Evolutionary conservation across 371 early-diverging fungal genomes (phyloP).

Genomic region (Mucor piriformis): DNA sequence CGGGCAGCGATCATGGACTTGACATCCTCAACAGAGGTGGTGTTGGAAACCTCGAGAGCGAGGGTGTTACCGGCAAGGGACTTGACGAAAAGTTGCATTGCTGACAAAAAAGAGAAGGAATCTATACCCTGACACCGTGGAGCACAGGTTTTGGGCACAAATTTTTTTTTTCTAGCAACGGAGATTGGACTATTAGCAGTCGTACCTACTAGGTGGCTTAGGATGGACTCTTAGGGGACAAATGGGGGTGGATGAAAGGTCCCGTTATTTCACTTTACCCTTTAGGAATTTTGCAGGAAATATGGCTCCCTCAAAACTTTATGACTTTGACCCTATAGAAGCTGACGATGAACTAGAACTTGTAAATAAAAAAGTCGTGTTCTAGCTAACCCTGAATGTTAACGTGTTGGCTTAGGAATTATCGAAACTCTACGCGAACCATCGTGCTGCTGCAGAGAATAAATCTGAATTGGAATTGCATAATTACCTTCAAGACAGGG

Average conservation of each 20-base stretch:
- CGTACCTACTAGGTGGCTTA: slow-evolving; percentile 16
- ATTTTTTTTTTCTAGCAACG: slow-evolving; percentile 5
- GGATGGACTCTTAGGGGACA: background rate
- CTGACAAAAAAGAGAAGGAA: slow-evolving; percentile 30
- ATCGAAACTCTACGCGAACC: slow-evolving; percentile 40
- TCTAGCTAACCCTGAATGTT: background rate
- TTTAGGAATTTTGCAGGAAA: slow-evolving; percentile 1
- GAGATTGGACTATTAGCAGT: slow-evolving; percentile 18
- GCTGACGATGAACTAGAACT: slow-evolving; percentile 40
- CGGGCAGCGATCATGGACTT: slow-evolving; percentile 89
- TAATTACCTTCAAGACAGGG: slow-evolving; percentile 61
- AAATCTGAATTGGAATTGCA: slow-evolving; percentile 70
- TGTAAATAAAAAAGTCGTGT: slow-evolving; percentile 20
- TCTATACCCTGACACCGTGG: background rate
- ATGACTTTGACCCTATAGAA: slow-evolving; percentile 36
- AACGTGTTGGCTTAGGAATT: slow-evolving; percentile 53
- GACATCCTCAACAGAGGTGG: slow-evolving; percentile 79
- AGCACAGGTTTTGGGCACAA: background rate
- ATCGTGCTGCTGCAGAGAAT: slow-evolving; percentile 46
- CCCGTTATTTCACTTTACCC: background rate
- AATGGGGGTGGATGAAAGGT: background rate
- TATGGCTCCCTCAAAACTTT: slow-evolving; percentile 27
- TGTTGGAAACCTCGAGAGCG: slow-evolving; percentile 76
- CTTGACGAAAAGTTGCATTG: slow-evolving; percentile 89
- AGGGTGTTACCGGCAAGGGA: slow-evolving; percentile 84